These are phyloP conservation scores for Zizania latifolia DNA, from an alignment of 176 grass and related monocot species.

Conservation along the genomic window DNA sequence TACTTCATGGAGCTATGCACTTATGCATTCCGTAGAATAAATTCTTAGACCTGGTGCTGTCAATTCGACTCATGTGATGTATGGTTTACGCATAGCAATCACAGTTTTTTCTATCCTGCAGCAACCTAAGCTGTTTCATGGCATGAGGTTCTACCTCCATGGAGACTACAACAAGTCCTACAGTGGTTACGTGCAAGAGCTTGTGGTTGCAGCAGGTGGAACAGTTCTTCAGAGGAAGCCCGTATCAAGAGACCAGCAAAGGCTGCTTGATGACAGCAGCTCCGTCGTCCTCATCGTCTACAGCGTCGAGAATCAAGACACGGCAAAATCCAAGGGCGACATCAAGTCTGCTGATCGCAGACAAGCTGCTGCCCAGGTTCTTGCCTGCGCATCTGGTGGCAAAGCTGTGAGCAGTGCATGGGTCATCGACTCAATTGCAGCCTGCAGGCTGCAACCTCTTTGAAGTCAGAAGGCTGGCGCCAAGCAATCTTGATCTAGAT, in stretches of 20 bases:
- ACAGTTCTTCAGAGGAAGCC: conserved; percentile 68
- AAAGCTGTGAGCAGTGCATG: conserved; percentile 55
- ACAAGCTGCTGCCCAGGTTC: conserved; percentile 38
- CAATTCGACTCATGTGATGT: neutral
- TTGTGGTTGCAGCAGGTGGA: conserved; percentile 58
- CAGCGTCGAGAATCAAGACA: conserved; percentile 45
- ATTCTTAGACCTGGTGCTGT: neutral
- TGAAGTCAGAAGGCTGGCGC: conserved; percentile 1
- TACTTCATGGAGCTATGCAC: neutral
- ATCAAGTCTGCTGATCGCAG: neutral
- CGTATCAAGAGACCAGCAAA: conserved; percentile 63
- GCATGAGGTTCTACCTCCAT: conserved; percentile 64
- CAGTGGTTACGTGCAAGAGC: conserved; percentile 77
- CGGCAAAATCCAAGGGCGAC: neutral
- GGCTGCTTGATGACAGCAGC: conserved; percentile 45
- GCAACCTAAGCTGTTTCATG: conserved; percentile 59
- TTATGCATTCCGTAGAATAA: neutral
- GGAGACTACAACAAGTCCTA: conserved; percentile 57
- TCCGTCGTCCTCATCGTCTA: conserved; percentile 46
- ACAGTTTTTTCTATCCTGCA: conserved; percentile 18
- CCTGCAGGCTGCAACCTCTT: conserved; percentile 51
- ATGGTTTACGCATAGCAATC: neutral
- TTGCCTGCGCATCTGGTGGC: conserved; percentile 58
- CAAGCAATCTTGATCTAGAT: neutral
- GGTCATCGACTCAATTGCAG: conserved; percentile 77